Conservation (phyloP, 148 eudicot genomes). For the Pouteria glomerata region DNA sequence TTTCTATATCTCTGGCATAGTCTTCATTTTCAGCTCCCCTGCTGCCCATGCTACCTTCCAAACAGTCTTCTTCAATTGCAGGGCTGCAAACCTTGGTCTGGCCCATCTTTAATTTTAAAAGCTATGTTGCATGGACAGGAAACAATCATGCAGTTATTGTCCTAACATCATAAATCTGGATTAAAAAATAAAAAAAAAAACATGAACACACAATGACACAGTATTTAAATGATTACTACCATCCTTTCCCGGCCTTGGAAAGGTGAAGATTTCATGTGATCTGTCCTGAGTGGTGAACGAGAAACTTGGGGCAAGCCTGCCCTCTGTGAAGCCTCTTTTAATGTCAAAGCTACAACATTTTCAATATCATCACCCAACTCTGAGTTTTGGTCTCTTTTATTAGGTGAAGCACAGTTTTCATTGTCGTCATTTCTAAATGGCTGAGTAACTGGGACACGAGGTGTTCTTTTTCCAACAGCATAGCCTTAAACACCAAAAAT, state of each 20-base stretch:
- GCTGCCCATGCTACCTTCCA: constrained; percentile 61
- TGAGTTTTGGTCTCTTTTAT: constrained; percentile 41
- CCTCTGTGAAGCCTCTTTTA: constrained; percentile 86
- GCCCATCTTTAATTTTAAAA: constrained; percentile 42
- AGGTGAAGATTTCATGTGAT: constrained; percentile 32
- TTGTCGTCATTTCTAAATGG: constrained; percentile 39
- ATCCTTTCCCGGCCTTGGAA: constrained; percentile 33
- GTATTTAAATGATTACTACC: constrained; percentile 30
- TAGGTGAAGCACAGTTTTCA: constrained; percentile 54
- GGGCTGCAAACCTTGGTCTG: constrained; percentile 38
- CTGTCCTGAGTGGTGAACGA: constrained; percentile 51
- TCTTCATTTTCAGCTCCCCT: constrained; percentile 62
- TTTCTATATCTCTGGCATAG: constrained; percentile 28
- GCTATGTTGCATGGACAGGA: constrained; percentile 22
- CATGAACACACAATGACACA: not conserved
- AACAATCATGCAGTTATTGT: not conserved
- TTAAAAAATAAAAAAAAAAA: not conserved
- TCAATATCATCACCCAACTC: constrained; percentile 60
- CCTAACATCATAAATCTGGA: not conserved
- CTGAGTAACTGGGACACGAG: constrained; percentile 74
- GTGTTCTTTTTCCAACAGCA: constrained; percentile 92
- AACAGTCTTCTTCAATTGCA: constrained; percentile 53
- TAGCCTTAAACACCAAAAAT: constrained; percentile 12
- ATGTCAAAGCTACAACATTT: constrained; percentile 66
- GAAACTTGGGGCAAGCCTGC: constrained; percentile 80